These are phyloP conservation scores for Xylaria longipes DNA, from an alignment of 495 filamentous ascomycete species.

Conservation along the genomic window DNA sequence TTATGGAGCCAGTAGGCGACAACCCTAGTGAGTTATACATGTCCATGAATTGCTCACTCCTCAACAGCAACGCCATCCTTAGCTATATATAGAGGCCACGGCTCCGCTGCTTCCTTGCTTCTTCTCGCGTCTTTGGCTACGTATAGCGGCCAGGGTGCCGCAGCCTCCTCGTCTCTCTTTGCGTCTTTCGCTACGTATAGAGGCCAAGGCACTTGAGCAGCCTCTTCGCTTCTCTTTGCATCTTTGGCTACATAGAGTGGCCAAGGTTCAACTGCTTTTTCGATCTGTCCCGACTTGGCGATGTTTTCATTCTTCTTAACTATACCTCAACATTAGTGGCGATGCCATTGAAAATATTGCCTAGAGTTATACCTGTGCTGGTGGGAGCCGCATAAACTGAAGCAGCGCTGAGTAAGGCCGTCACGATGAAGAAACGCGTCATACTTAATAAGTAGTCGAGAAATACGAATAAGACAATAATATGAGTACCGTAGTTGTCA, in stretches of 20 bases:
- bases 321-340: neutral
- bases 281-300: neutral
- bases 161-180: neutral
- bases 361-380: neutral
- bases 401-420: neutral
- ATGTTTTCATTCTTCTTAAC: neutral
- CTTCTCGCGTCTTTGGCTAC: neutral
- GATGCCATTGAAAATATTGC: neutral
- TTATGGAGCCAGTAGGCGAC: neutral
- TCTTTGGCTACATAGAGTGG: constrained; percentile 4
- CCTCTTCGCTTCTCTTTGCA: neutral
- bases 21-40: neutral
- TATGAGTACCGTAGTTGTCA: neutral
- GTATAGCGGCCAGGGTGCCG: neutral
- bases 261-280: neutral
- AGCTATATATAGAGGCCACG: neutral
- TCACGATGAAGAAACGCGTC: neutral
- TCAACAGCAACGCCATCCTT: neutral
- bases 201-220: neutral
- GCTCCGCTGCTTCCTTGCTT: neutral
- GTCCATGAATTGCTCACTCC: neutral
- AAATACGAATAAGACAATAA: no score
- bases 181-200: neutral
- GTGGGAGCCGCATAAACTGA: neutral
- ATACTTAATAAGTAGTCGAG: neutral